Base-by-base conservation (phyloP, 2,329 filamentous ascomycete genomes). In the Fusarium verticillioides region DNA sequence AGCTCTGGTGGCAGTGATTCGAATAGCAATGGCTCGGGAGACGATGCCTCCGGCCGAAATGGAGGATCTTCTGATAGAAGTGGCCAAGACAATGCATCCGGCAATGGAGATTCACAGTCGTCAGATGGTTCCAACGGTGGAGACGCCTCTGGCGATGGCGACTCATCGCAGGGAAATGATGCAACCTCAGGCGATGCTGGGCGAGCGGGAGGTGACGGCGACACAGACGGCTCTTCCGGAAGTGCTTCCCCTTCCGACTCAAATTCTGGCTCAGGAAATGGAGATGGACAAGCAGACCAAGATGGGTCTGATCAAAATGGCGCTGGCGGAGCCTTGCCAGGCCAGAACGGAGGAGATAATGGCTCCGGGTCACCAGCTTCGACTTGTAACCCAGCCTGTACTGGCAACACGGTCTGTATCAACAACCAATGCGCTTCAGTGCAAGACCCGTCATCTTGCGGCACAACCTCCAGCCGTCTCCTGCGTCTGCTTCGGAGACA, bases 401-500 rank as follows among this genome's bases (percentile, higher is more conserved):
- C 58, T 8, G 28, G 39, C 0, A 69, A 65, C 4, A 30, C 23
- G 4, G 44, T 72, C 7, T 75, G 72, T n/a, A 30, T 75, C 30
- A 58, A 60, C 15, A 44, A 50, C 1, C 28, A 47, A 19, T 75
- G 72, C 13, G 42, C 69, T 46, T 40, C 58, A 7, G 50, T 72
- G 18, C 32, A 43, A 13, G 42, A 66, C 21, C 39, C 72, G 4
- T 44, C 58, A 9, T 50, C 67, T 2, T 74, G 72, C 26, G 71
- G 63, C 1, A 9, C 50, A 3, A 4, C 67, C 13, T 7, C 46
- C 9, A 61, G 9, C 9, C 63, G 63, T 13, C 49, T 70, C 9
- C 21, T 58, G 19, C 70, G 39, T 10, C 19, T 73, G 7, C 2
- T 73, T 5, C 60, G 42, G 10, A 69, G 71, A 23, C 71, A 72